phyloP scores from a whole-genome alignment of 2,329 filamentous ascomycete species.

The Epichloe elymi region DNA sequence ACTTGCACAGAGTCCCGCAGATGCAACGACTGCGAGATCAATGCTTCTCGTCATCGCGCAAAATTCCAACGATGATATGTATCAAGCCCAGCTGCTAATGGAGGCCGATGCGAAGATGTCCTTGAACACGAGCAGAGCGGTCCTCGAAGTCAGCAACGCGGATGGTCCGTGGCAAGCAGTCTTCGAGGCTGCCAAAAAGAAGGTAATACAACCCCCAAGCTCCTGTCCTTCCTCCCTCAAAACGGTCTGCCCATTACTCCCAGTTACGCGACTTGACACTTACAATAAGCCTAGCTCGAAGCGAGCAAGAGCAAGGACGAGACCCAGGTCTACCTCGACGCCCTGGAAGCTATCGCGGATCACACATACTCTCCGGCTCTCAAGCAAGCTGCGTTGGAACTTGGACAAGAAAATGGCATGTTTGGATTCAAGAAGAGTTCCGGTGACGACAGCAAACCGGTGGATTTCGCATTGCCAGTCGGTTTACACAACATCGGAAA shows the following conservation, averaged over 20 bases:
- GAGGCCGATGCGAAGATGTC: conserved; percentile 24
- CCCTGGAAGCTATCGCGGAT: conserved; percentile 22
- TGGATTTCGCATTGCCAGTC: conserved; percentile 52
- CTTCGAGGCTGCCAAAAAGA: conserved; percentile 15
- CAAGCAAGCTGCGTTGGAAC: conserved; percentile 14
- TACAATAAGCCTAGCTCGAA: conserved; percentile 12
- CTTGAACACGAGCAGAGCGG: conserved; percentile 18
- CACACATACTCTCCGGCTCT: conserved; percentile 12
- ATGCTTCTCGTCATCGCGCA: conserved; percentile 23
- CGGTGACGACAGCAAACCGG: conserved; percentile 6
- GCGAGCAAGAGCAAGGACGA: conserved; percentile 15
- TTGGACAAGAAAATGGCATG: conserved; percentile 9
- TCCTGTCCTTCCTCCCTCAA: neutral
- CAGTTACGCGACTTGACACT: neutral
- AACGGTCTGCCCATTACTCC: neutral
- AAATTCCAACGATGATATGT: conserved; percentile 20
- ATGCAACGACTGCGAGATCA: conserved; percentile 17
- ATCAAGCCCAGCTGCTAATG: conserved; percentile 20
- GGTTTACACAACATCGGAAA: conserved; percentile 91
- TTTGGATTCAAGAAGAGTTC: conserved; percentile 6
- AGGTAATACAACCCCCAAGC: conserved; percentile 11
- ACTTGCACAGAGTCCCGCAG: conserved; percentile 17
- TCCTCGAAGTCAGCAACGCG: conserved; percentile 16
- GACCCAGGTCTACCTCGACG: conserved; percentile 20
- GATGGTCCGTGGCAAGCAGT: conserved; percentile 14